These are phyloP conservation scores for Lyophyllum atratum DNA, from an alignment of 768 basidiomycete genomes.

Conservation along the genomic window DNA sequence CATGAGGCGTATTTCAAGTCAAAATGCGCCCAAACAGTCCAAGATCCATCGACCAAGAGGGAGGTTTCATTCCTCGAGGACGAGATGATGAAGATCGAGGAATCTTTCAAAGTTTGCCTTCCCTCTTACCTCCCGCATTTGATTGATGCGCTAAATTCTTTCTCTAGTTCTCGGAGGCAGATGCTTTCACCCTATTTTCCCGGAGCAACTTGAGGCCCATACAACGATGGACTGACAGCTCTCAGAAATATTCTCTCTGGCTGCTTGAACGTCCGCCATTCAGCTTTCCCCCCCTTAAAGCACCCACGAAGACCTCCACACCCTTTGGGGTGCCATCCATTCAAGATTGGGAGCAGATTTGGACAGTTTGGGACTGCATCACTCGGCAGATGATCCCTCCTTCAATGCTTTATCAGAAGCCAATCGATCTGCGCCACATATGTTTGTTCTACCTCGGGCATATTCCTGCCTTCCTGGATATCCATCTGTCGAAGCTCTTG, in stretches of 20 bases:
- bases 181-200: constrained; percentile 70
- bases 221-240: constrained; percentile 80
- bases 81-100: constrained; percentile 85
- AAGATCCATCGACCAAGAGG: constrained; percentile 45
- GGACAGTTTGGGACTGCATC: constrained; percentile 88
- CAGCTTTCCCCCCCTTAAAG: constrained; percentile 63
- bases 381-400: constrained; percentile 85
- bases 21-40: constrained; percentile 55
- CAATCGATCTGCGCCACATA: constrained; percentile 92
- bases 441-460: constrained; percentile 98
- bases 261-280: constrained; percentile 87
- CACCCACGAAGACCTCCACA: constrained; percentile 36
- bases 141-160: not conserved
- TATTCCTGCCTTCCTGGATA: constrained; percentile 91
- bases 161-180: constrained; percentile 74
- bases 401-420: constrained; percentile 85
- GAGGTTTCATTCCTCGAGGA: constrained; percentile 59
- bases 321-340: constrained; percentile 73
- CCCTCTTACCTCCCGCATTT: not conserved
- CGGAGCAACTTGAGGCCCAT: constrained; percentile 80
- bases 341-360: constrained; percentile 80
- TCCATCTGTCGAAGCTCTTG: constrained; percentile 77
- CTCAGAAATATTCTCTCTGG: constrained; percentile 81
- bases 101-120: constrained; percentile 76
- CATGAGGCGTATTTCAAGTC: constrained; percentile 88